Evolutionary conservation across 176 grass and related monocot species (phyloP), one percentile per base, ranked within the genome.

Genomic region (Poa pratensis): DNA sequence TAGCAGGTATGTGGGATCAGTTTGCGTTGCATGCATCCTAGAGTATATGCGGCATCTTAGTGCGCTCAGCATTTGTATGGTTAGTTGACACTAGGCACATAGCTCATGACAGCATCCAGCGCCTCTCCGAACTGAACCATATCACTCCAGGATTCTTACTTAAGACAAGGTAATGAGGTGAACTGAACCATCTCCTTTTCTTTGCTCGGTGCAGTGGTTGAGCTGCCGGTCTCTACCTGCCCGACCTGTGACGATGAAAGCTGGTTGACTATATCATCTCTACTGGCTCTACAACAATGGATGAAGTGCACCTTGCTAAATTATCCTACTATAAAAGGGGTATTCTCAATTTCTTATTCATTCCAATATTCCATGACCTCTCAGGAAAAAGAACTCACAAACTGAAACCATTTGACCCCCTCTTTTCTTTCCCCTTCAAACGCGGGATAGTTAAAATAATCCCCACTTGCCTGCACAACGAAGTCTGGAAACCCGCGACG

Each of bases 1-100:
- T 27, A 15, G 82, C 82, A 84, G 81, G 87, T 67, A 12, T 37
- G 34, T 66, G 61, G 62, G 81, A 67, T 57, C 80, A 89, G 87
- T 80, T 9, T 30, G 46, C 3, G 6, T 66, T 14, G 65, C 64
- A 71, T 13, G 64, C 63, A 72, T 7, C 73, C 64, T 12, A 78
- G 40, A 9, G 9, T 2, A 62, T 77, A 51, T 83, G 59, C 82
- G 39, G 39, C 63, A 11, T 22, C 15, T 51, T 71, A 20, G n/a
- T 83, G 42, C 5, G 16, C 42, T 37, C 68, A 66, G 3, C 78
- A 19, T 37, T 66, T 5, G 1, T 34, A 18, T 76, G 60, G 70
- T 46, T 48, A 82, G 71, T 48, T 53, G 61, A 20, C 35, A 63
- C 28, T 54, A 53, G 69, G 24, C 32, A 17, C 39, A 61, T 62